Percentiles rank a stretch among this genome's conserved stretches.
These are phyloP conservation scores for Leptosphaerulina australis DNA, from an alignment of 2,329 filamentous ascomycete genomes.

Conservation along the genomic window DNA sequence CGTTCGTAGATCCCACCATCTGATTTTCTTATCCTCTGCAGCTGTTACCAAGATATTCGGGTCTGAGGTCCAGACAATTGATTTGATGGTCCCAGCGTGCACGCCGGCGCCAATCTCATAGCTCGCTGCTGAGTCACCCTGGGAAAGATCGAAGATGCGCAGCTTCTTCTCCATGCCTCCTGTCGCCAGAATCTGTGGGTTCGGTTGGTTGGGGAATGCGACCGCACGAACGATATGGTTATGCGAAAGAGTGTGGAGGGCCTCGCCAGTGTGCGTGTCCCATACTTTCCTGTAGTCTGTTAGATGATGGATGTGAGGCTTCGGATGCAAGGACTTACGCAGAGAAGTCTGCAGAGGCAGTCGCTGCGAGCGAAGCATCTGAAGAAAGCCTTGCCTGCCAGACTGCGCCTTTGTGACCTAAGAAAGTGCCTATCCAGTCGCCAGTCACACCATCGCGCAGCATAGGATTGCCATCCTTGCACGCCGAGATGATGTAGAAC, in stretches of 20 bases:
- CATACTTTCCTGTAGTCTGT: conserved; percentile 76
- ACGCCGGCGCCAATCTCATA: conserved; percentile 88
- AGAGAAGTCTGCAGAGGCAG: conserved; percentile 94
- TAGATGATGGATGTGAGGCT: conserved; percentile 26
- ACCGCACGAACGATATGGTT: conserved; percentile 94
- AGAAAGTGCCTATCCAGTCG: conserved; percentile 82
- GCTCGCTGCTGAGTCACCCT: conserved; percentile 60
- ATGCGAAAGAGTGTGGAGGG: conserved; percentile 84
- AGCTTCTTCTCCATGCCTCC: conserved; percentile 97
- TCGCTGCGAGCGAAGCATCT: conserved; percentile 86
- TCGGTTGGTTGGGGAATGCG: conserved; percentile 77
- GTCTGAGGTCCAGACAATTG: conserved; percentile 91
- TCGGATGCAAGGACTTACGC: conserved; percentile 63
- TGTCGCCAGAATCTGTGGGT: conserved; percentile 82
- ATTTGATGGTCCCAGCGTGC: conserved; percentile 90
- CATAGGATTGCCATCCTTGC: conserved; percentile 99
- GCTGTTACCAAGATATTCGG: conserved; percentile 90
- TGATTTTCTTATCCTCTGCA: conserved; percentile 84
- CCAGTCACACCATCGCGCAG: conserved; percentile 94
- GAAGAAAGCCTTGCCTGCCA: conserved; percentile 93
- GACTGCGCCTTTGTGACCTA: conserved; percentile 97
- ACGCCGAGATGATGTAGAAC: conserved; percentile 92
- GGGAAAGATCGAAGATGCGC: conserved; percentile 85
- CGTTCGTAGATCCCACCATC: conserved; percentile 90
- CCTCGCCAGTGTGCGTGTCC: conserved; percentile 94